phyloP scores from a whole-genome alignment of 176 grass and related monocot genomes.

The Rhynchospora tenuis region DNA sequence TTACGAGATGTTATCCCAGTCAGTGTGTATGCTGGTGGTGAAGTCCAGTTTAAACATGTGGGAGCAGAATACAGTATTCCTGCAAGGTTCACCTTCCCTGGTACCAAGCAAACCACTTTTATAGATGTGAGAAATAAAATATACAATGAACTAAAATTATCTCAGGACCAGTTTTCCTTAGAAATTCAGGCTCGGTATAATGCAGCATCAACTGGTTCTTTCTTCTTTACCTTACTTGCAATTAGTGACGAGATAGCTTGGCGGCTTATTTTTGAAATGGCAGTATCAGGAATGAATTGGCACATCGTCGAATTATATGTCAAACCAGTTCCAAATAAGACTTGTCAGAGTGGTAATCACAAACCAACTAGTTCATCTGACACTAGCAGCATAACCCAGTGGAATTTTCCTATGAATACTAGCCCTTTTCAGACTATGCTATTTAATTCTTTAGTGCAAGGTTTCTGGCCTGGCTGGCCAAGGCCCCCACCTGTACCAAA shows the following conservation, averaged over 20 bases:
- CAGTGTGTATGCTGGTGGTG: not conserved
- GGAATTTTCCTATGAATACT: not conserved
- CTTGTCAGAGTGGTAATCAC: not conserved
- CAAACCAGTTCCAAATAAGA: not conserved
- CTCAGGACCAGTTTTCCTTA: not conserved
- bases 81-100: not conserved
- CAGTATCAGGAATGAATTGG: not conserved
- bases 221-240: not conserved
- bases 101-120: not conserved
- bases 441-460: too few species aligned
- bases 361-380: not conserved
- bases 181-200: not conserved
- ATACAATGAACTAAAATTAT: not conserved
- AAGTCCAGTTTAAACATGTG: not conserved
- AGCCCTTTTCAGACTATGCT: not conserved
- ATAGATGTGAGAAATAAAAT: not conserved
- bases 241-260: not conserved
- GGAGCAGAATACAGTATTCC: not conserved
- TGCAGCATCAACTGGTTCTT: not conserved
- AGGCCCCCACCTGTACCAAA: too few species aligned
- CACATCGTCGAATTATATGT: not conserved
- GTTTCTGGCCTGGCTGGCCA: too few species aligned
- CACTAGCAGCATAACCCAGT: not conserved
- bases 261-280: not conserved
- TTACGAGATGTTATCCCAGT: not conserved